Conservation (phyloP, 2,329 filamentous ascomycete genomes). For the Lecanicillium sp. region DNA sequence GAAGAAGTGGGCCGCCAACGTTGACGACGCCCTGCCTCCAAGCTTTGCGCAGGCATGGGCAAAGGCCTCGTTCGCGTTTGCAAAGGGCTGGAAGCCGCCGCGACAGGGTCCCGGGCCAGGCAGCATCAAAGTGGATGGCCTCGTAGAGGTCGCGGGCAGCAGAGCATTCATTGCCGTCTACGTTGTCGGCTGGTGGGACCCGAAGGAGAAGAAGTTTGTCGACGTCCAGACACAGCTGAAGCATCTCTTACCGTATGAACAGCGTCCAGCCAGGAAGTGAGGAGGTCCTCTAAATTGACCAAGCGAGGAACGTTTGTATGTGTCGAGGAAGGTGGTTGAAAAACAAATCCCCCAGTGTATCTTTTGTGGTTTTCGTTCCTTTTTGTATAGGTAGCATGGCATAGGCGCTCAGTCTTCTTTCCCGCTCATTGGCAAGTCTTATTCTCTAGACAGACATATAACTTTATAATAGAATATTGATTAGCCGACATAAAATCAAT, state of each 20-base stretch:
- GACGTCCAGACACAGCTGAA: constrained; percentile 37
- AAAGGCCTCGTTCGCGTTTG: constrained; percentile 29
- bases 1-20: constrained; percentile 6
- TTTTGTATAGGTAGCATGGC: constrained; percentile 11
- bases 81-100: constrained; percentile 41
- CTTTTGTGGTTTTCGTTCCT: constrained; percentile 4
- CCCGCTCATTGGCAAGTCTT: background rate
- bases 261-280: constrained; percentile 21
- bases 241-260: constrained; percentile 37
- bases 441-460: background rate
- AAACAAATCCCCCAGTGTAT: background rate
- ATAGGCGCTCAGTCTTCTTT: constrained; percentile 2
- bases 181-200: constrained; percentile 49
- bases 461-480: background rate
- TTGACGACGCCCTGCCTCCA: background rate
- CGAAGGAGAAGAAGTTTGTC: constrained; percentile 43
- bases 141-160: constrained; percentile 46
- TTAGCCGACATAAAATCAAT: too few species aligned
- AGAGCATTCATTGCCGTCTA: constrained; percentile 44
- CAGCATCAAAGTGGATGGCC: constrained; percentile 45
- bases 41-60: background rate
- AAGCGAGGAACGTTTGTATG: too few species aligned
- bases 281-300: background rate
- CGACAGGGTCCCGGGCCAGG: constrained; percentile 42
- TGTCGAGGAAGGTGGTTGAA: too few species aligned